phyloP scores from a whole-genome alignment of 2,329 filamentous ascomycete genomes.

The Talaromyces sp. region DNA sequence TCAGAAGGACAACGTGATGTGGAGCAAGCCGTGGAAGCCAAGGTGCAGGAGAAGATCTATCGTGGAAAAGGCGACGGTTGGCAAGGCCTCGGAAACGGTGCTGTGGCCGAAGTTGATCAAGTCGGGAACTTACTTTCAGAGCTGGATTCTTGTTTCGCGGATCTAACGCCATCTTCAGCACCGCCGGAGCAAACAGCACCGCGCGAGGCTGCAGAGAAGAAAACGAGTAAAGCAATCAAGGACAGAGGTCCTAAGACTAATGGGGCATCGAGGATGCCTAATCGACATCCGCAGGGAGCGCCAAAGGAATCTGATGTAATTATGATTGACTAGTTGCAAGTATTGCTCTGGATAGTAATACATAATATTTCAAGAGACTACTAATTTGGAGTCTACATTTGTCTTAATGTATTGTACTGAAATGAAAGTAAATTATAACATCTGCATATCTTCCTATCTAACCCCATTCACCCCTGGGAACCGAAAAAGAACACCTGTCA shows the following conservation, averaged over 20 bases:
- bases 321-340: conserved; percentile 30
- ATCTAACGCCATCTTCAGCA: conserved; percentile 6
- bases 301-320: conserved; percentile 27
- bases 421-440: background rate
- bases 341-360: conserved; percentile 12
- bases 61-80: conserved; percentile 35
- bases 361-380: conserved; percentile 4
- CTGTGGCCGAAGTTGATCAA: conserved; percentile 29
- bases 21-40: conserved; percentile 19
- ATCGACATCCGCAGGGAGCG: conserved; percentile 17
- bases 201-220: background rate
- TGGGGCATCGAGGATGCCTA: background rate
- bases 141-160: conserved; percentile 27
- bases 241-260: conserved; percentile 7
- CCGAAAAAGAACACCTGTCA: background rate
- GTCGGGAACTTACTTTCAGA: conserved; percentile 30
- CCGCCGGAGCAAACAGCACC: background rate
- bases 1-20: conserved; percentile 16
- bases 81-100: conserved; percentile 37
- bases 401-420: background rate
- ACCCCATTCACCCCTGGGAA: background rate
- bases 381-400: background rate
- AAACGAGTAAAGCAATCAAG: background rate
- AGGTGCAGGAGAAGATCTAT: conserved; percentile 31
- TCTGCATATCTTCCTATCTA: background rate